A percentile compares a stretch with the other conserved stretches of the same genome.
phyloP scores from a whole-genome alignment of 169 alveolate species.

The Cryptosporidium ubiquitum region DNA sequence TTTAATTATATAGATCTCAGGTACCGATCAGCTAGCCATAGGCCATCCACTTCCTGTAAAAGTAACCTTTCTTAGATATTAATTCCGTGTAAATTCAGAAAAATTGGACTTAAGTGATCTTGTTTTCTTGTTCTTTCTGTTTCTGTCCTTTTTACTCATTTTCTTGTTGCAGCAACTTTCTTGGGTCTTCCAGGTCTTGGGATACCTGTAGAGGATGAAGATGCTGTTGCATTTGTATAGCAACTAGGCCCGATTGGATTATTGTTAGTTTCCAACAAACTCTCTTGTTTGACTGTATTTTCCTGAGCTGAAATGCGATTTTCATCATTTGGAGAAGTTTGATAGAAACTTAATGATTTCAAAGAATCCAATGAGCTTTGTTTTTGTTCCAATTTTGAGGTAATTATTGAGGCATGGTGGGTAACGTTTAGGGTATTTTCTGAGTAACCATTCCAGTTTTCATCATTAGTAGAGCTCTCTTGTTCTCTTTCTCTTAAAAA shows the following conservation, averaged over 20 bases:
- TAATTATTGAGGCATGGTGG: too few relatives aligned
- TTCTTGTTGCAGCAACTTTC: neutral
- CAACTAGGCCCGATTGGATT: neutral
- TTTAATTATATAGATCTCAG: neutral
- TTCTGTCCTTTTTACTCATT: neutral
- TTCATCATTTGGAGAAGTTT: neutral
- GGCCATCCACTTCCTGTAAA: neutral
- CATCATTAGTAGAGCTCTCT: neutral
- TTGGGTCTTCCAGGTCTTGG: constrained; percentile 48
- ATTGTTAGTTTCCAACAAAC: neutral
- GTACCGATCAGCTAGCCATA: neutral
- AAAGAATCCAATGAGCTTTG: neutral
- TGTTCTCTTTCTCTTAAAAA: neutral
- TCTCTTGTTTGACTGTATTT: neutral
- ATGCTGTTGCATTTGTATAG: neutral
- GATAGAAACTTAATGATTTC: neutral
- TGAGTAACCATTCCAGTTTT: neutral
- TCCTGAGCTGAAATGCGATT: neutral
- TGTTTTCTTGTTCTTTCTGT: neutral
- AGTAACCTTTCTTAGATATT: too few relatives aligned
- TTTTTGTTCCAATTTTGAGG: neutral
- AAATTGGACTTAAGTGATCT: neutral
- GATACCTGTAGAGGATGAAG: constrained; percentile 18
- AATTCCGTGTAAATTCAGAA: neutral
- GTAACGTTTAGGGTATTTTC: neutral